Base-by-base conservation (phyloP, 2,329 filamentous ascomycete genomes). In the Triangularia verruculosa region DNA sequence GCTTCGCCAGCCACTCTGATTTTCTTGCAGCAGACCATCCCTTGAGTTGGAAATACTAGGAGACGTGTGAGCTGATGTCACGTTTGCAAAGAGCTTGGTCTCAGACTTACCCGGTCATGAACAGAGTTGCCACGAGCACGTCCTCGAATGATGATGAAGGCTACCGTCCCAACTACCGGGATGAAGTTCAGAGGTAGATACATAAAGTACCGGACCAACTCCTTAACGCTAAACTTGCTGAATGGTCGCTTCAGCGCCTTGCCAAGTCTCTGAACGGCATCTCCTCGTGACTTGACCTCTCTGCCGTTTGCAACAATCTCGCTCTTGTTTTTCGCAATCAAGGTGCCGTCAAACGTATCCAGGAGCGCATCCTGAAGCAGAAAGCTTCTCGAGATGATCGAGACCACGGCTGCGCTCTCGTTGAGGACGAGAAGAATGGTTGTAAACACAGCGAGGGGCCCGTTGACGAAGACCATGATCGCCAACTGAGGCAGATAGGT, bases 141-240 rank as follows among this genome's bases (percentile, higher is more conserved):
- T 63, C 82, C 90, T 76, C 97, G 92, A 15, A 96, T 74, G 27
- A 90, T 74, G 32, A 97, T 83, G 75, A 96, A 98, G 4, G 93
- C 79, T 7, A 88, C 79, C 0, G 93, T 97, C 5, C 94, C 94
- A 17, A 97, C 86, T 0, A 97, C 83, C 0, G 94, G 94, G 59
- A 98, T 93, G 74, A 97, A 93, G 79, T 97, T 98, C 65, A 98
- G 82, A 11, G 94, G 93, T 51, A 97, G 81, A 74, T 96, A 95
- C 78, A 97, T 85, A 67, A 96, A 74, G 71, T 94, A 94, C 65
- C 91, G 83, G 43, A 97, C 78, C 53, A 97, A 76, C 7, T 89
- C 87, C 70, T 81, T 85, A 27, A 82, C 81, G 27, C 82, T 82
- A 69, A 85, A 86, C 66, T 80, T 81, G 22, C 80, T 77, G 68